phyloP scores from a whole-genome alignment of 2,329 filamentous ascomycete genomes.

The Ceratocystis cubensis region DNA sequence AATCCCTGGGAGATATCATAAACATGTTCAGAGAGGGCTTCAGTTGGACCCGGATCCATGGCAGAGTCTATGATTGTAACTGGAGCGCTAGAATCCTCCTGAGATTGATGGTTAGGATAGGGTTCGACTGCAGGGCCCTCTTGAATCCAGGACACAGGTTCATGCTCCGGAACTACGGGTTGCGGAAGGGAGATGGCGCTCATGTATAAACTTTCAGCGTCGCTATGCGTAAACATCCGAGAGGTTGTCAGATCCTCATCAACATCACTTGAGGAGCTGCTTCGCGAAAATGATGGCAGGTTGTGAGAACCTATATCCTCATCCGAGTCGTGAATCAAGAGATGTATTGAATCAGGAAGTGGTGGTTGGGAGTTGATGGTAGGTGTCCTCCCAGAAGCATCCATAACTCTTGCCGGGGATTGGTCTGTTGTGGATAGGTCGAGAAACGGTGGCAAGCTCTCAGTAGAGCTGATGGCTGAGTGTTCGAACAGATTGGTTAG shows the following conservation, averaged over 20 bases:
- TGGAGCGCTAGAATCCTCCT: neutral
- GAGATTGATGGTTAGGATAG: neutral
- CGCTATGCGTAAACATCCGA: slow-evolving; percentile 62
- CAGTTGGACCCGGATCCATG: neutral
- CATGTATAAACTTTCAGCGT: slow-evolving; percentile 81
- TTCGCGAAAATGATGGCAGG: slow-evolving; percentile 6
- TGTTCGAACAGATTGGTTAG: slow-evolving; percentile 4
- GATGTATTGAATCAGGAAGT: slow-evolving; percentile 10
- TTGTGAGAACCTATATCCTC: neutral
- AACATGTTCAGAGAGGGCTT: neutral
- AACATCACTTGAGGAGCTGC: slow-evolving; percentile 23
- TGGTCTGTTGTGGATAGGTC: neutral
- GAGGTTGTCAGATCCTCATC: slow-evolving; percentile 49
- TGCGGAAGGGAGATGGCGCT: slow-evolving; percentile 49
- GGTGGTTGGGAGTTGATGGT: slow-evolving; percentile 2
- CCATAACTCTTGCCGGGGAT: neutral
- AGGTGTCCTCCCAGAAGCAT: neutral
- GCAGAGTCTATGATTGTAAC: neutral
- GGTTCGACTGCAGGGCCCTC: neutral
- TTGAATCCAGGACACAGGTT: neutral
- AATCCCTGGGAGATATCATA: neutral
- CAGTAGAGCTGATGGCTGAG: slow-evolving; percentile 1
- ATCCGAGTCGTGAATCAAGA: slow-evolving; percentile 13
- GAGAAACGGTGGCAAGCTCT: slow-evolving; percentile 14
- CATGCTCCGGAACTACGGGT: slow-evolving; percentile 20